A percentile compares a stretch with the other conserved stretches of the same genome.
phyloP scores from a whole-genome alignment of 164 flowering plant species.

The Sedum album region DNA sequence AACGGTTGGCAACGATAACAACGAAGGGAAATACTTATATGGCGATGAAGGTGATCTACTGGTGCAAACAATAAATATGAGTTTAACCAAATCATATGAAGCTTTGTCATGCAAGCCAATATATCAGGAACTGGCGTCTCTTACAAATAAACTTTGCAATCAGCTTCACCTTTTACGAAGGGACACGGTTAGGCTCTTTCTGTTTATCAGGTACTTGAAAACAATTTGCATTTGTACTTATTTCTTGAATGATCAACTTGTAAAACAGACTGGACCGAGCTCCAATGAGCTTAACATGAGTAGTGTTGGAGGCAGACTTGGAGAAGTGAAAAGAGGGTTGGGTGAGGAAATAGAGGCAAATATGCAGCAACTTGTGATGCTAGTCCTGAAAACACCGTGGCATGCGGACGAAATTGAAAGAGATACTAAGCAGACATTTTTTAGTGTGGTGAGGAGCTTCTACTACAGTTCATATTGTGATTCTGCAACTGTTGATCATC shows the following conservation, averaged over 20 bases:
- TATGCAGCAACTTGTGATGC: conserved; percentile 56
- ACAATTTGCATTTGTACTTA: background rate
- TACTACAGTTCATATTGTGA: conserved; percentile 53
- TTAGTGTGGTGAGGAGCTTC: conserved; percentile 47
- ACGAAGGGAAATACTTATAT: conserved; percentile 19
- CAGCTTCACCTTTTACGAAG: conserved; percentile 15
- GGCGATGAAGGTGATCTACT: conserved; percentile 23
- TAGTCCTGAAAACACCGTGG: conserved; percentile 34
- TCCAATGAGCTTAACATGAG: background rate
- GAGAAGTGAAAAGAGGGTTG: conserved; percentile 6
- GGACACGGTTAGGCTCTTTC: conserved; percentile 16
- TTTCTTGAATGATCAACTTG: background rate
- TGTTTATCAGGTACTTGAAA: background rate
- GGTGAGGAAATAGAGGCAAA: conserved; percentile 30
- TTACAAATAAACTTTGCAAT: conserved; percentile 24
- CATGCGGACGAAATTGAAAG: conserved; percentile 24
- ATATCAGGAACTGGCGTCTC: conserved; percentile 18
- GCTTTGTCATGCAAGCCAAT: conserved; percentile 16
- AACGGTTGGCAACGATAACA: conserved; percentile 37
- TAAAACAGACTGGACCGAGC: conserved; percentile 10
- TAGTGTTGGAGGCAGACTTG: background rate
- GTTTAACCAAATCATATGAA: conserved; percentile 17
- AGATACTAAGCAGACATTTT: conserved; percentile 40
- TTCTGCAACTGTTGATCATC: conserved; percentile 30
- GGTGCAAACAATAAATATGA: conserved; percentile 26